Base-by-base conservation (phyloP, 495 filamentous ascomycete species). In the Aspergillus olivimuriae region DNA sequence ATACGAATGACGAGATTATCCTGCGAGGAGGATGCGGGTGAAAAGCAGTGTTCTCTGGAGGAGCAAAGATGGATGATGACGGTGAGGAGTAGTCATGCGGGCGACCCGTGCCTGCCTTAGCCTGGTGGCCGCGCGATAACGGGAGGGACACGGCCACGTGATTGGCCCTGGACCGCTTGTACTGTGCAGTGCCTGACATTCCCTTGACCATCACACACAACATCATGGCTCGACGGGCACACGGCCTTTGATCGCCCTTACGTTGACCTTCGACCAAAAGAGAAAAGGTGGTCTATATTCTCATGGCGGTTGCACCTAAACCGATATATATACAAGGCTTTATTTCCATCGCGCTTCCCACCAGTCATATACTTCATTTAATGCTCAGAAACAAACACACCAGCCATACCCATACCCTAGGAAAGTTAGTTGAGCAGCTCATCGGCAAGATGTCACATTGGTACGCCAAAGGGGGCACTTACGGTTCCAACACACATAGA, bases 401-500 rank as follows among this genome's bases (percentile, higher is more conserved):
- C 71, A 20, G 73, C 73, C 73, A 76, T 76, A 39, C 72, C 73
- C 72, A 75, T 75, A 19, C 73, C 72, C 70, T 75, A 23, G 14
- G n/a, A n/a, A n/a, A n/a, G n/a, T n/a, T n/a, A n/a, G n/a, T n/a
- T 17, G 30, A n/a, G 44, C n/a, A 17, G 9, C 26, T 36, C 15
- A 44, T 32, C 28, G 17, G 39, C 21, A 39, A 57, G 46, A 53
- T 45, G 7, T 15, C 16, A 22, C 2, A 14, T 30, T 18, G 11
- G 3, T 6, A 15, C 3, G 14, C 8, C 14, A 15, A 16, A 28
- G 28, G 20, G 30, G 10, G 18, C 32, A 62, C 62, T 63, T 55
- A 82, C 87, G 14, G 83, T 87, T 51, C 85, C 83, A 48, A 92
- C 83, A 66, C 86, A 91, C 86, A 91, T 94, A 47, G 82, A 87